These are phyloP conservation scores for Aspergillus carlsbadensis DNA, from an alignment of 495 filamentous ascomycete species.

Conservation along the genomic window DNA sequence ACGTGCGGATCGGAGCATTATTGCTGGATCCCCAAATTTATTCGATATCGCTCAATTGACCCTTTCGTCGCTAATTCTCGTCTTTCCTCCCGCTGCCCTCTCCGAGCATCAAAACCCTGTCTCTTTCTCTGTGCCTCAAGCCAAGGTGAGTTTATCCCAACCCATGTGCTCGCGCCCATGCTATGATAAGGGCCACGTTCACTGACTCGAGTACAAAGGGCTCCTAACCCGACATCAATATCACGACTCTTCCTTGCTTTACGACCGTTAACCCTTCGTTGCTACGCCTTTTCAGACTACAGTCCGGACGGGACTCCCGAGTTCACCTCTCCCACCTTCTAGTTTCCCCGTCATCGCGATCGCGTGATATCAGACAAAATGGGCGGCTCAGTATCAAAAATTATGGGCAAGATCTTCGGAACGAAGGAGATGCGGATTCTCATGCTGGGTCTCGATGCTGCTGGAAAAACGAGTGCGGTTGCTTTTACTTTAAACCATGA, in stretches of 20 bases:
- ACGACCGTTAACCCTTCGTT: not conserved
- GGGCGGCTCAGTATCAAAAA: conserved; percentile 81
- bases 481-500: not conserved
- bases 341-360: conserved; percentile 3
- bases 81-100: not conserved
- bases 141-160: conserved; percentile 18
- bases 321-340: conserved; percentile 6
- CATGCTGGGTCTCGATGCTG: conserved; percentile 96
- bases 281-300: not conserved
- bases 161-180: not conserved
- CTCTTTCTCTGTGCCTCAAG: not conserved
- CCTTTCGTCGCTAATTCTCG: not conserved
- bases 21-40: conserved; percentile 18
- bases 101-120: not conserved
- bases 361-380: conserved; percentile 46
- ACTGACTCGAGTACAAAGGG: conserved; percentile 10
- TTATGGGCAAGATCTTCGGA: conserved; percentile 97
- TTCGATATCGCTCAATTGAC: conserved; percentile 16
- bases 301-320: not conserved
- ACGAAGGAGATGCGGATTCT: conserved; percentile 97
- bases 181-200: conserved; percentile 9
- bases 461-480: conserved; percentile 89
- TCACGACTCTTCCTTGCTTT: not conserved
- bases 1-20: conserved; percentile 20
- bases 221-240: not conserved